Evolutionary conservation across 352 stramenopile genomes (phyloP).

Genomic region (Plasmopara muralis): DNA sequence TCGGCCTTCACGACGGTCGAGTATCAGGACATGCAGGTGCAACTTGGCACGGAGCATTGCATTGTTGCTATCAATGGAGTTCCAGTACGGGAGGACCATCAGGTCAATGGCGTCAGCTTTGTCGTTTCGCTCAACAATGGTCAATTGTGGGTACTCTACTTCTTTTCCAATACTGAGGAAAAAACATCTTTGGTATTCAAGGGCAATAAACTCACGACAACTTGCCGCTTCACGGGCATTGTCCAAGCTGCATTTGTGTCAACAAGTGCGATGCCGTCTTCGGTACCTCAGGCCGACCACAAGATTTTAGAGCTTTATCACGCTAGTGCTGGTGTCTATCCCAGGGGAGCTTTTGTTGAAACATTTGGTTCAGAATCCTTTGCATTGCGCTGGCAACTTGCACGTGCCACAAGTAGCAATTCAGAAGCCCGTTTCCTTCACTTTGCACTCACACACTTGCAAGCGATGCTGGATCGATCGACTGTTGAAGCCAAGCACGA

Average conservation of each 20-base stretch:
- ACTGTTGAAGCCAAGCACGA: constrained; percentile 36
- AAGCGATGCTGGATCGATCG: constrained; percentile 42
- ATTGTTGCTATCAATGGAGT: constrained; percentile 55
- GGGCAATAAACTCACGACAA: constrained; percentile 48
- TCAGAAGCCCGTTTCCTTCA: constrained; percentile 42
- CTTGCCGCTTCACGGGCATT: constrained; percentile 46
- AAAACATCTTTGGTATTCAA: constrained; percentile 31
- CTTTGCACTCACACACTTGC: constrained; percentile 59
- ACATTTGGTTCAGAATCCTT: constrained; percentile 37
- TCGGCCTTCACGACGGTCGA: constrained; percentile 71
- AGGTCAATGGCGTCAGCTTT: constrained; percentile 39
- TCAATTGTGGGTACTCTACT: constrained; percentile 67
- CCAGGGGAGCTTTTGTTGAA: constrained; percentile 15
- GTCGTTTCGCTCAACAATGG: constrained; percentile 69
- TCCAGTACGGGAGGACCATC: constrained; percentile 24
- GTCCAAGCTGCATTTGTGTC: constrained; percentile 62
- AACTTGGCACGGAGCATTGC: constrained; percentile 54
- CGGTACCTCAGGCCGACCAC: constrained; percentile 18
- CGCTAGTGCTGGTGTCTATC: constrained; percentile 47
- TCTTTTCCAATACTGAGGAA: constrained; percentile 30
- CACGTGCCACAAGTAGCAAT: constrained; percentile 18
- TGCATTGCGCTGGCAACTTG: constrained; percentile 52
- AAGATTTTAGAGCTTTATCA: constrained; percentile 57
- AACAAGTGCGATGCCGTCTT: constrained; percentile 24
- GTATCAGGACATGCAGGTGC: constrained; percentile 59